Conservation (phyloP, 495 filamentous ascomycete species). For the Diplogelasinospora grovesii region DNA sequence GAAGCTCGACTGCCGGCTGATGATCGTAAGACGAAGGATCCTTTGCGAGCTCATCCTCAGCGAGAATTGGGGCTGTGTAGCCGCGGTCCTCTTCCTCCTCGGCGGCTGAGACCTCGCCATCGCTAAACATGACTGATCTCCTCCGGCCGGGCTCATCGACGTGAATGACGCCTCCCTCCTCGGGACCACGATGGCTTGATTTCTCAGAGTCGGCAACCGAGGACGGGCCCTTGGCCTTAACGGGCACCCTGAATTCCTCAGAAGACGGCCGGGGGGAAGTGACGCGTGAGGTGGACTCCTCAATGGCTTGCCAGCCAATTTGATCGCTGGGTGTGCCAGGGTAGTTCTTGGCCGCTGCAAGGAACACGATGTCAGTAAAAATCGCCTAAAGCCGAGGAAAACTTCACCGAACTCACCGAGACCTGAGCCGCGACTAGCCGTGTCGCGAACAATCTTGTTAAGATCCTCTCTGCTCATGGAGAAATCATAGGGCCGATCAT, state of each 20-base stretch:
- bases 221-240: conserved; percentile 16
- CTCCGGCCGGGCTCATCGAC: conserved; percentile 63
- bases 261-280: conserved; percentile 55
- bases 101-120: conserved; percentile 30
- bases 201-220: conserved; percentile 16
- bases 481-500: conserved; percentile 67
- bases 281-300: conserved; percentile 69
- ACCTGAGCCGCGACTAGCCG: conserved; percentile 57
- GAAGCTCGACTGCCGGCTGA: conserved; percentile 65
- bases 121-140: conserved; percentile 56
- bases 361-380: conserved; percentile 10
- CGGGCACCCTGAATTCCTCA: conserved; percentile 25
- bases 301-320: conserved; percentile 71
- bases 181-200: conserved; percentile 11
- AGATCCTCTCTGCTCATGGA: conserved; percentile 87
- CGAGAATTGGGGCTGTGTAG: conserved; percentile 73
- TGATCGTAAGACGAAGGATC: conserved; percentile 48
- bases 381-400: no score
- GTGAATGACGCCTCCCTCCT: conserved; percentile 62
- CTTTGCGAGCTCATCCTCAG: conserved; percentile 84
- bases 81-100: conserved; percentile 40
- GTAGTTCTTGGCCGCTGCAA: conserved; percentile 39
- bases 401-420: conserved; percentile 46
- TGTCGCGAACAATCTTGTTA: conserved; percentile 79
- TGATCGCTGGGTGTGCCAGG: conserved; percentile 69